phyloP scores from a whole-genome alignment of 2,329 filamentous ascomycete genomes.

The Sclerotinia trifoliorum region DNA sequence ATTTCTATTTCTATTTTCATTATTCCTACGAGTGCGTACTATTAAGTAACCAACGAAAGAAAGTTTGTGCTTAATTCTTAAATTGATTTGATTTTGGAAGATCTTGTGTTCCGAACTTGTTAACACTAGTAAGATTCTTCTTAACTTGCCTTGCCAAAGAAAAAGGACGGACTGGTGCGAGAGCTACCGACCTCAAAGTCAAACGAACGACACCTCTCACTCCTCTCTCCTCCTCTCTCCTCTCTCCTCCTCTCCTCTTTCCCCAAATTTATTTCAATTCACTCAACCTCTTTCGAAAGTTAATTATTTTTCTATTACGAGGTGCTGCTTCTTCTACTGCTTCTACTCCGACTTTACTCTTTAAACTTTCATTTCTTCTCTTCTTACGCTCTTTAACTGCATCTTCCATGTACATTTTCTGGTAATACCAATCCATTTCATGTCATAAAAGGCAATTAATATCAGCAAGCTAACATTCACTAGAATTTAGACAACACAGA shows the following conservation, averaged over 20 bases:
- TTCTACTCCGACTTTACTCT: conserved; percentile 21
- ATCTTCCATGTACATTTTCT: conserved; percentile 37
- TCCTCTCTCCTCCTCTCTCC: background rate
- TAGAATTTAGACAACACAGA: conserved; percentile 35
- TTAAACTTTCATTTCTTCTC: conserved; percentile 23
- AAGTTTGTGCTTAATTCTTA: background rate
- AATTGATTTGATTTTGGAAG: background rate
- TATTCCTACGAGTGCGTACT: too few species aligned
- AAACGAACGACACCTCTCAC: conserved; percentile 1
- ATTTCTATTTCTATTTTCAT: too few species aligned
- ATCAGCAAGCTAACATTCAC: conserved; percentile 24
- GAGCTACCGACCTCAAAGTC: conserved; percentile 11
- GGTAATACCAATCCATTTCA: conserved; percentile 25
- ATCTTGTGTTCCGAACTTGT: background rate
- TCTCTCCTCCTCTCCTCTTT: background rate
- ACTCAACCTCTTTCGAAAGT: background rate
- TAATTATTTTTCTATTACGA: conserved; percentile 6
- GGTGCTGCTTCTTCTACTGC: conserved; percentile 10
- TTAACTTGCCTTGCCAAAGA: background rate
- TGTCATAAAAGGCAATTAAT: background rate
- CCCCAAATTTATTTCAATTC: background rate
- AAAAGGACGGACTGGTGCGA: background rate
- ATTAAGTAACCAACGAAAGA: background rate
- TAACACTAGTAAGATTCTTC: background rate
- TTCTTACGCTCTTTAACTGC: conserved; percentile 35